Evolutionary conservation across 352 stramenopile species (phyloP), one percentile per base, ranked within the genome.

Genomic region (Phytophthora brassicae): DNA sequence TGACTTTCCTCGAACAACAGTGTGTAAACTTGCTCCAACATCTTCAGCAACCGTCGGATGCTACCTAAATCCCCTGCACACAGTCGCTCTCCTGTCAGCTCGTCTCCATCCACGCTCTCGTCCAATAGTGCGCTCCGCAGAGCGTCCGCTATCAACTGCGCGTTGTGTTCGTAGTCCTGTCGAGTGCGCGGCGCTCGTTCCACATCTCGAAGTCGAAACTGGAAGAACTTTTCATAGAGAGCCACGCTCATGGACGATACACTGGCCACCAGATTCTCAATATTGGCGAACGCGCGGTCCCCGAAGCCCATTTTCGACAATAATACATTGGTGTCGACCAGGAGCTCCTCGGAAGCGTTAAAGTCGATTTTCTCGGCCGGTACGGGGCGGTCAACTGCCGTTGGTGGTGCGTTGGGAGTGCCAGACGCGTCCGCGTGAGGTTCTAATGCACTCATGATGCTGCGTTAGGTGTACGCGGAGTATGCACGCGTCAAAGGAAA

Each of bases 161-260:
- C 90, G 60, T 97, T 97, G 51, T 83, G 70, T 28, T 89, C 88
- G 61, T 96, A 97, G 61, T 97, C 80, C 7, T 77, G 78, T 9
- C 74, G 44, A 6, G 69, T 77, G 4, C 57, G 41, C 5, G 88
- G 88, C 46, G 87, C 78, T 22, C 86, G 84, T 35, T 90, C 71
- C 36, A 96, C 72, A 39, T 72, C 68, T 5, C 86, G 79, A 23
- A 95, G 68, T 4, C 86, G 77, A 48, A 96, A 84, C 59, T 94
- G 81, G 61, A 97, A 97, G 45, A 97, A 75, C 62, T 88, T 89
- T 69, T 97, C 90, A 66, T 95, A 97, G 1, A 97, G 75, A 26
- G 90, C 89, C 54, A 97, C 89, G 61, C 93, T 92, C 89, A 97
- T 97, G 47, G 83, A 95, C 43, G 87, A 95, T 6, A 93, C 86